Evolutionary conservation across 768 basidiomycete genomes (phyloP).

Genomic region (Phlebiopsis gigantea): DNA sequence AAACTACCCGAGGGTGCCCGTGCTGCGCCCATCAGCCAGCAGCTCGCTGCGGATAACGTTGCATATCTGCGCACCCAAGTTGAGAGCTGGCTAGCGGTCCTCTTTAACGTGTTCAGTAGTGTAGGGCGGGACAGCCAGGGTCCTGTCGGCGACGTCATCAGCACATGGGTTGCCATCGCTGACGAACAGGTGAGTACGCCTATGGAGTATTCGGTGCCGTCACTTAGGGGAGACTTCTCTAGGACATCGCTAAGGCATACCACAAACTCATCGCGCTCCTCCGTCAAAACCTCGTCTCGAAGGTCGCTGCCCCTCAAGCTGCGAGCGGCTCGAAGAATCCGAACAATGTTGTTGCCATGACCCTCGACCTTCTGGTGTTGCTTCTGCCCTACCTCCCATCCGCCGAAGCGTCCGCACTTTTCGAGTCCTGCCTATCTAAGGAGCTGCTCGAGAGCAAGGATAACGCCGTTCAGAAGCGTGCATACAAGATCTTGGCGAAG

Average conservation of each 20-base stretch:
- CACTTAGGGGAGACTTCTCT: too few relatives aligned
- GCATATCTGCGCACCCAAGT: conserved; percentile 69
- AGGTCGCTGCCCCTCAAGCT: conserved; percentile 27
- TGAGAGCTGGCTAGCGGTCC: conserved; percentile 90
- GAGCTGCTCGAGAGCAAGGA: conserved; percentile 73
- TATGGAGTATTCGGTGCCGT: not conserved
- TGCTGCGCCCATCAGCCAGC: conserved; percentile 38
- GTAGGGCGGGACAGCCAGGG: conserved; percentile 69
- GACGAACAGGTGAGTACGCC: conserved; percentile 41
- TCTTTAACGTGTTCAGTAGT: conserved; percentile 95
- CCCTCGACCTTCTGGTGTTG: conserved; percentile 81
- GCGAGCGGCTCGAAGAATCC: conserved; percentile 31
- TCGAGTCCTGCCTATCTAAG: conserved; percentile 60
- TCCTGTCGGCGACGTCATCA: conserved; percentile 84
- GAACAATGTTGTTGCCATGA: conserved; percentile 53
- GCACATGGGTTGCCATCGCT: conserved; percentile 80
- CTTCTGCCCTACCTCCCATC: conserved; percentile 70
- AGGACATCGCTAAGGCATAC: conserved; percentile 82
- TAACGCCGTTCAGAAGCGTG: conserved; percentile 91
- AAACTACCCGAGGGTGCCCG: conserved; percentile 26
- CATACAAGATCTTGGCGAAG: conserved; percentile 81
- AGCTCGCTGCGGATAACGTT: conserved; percentile 63
- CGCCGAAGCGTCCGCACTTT: conserved; percentile 56
- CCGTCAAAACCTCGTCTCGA: conserved; percentile 49
- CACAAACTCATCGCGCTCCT: conserved; percentile 70